Conservation (phyloP, 2,329 filamentous ascomycete species). For the Cytospora piceicola region DNA sequence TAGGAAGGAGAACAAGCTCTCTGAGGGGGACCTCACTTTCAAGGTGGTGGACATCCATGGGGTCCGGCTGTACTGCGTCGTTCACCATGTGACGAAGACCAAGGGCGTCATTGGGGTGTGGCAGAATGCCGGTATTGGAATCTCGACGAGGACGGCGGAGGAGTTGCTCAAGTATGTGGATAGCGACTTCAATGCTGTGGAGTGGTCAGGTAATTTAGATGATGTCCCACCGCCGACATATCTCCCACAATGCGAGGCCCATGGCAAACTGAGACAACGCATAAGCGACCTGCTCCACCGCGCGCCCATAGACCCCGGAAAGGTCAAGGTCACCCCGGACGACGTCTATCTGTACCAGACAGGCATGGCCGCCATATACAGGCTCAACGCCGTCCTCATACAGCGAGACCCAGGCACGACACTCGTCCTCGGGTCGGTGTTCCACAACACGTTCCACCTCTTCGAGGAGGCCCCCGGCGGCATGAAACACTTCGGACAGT, state of each 20-base stretch:
- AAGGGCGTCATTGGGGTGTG: conserved; percentile 48
- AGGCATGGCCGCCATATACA: conserved; percentile 58
- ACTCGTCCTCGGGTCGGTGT: conserved; percentile 55
- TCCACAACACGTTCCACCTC: conserved; percentile 54
- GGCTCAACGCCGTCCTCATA: conserved; percentile 45
- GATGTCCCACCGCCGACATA: conserved; percentile 42
- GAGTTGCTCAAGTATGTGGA: conserved; percentile 45
- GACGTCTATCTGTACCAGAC: conserved; percentile 59
- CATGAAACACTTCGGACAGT: conserved; percentile 52
- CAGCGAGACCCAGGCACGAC: conserved; percentile 41
- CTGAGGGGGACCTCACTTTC: conserved; percentile 42
- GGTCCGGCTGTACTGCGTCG: conserved; percentile 49
- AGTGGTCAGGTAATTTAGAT: conserved; percentile 33
- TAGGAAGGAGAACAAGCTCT: conserved; percentile 43
- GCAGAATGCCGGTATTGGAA: conserved; percentile 50
- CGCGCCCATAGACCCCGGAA: conserved; percentile 41
- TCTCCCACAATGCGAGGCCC: conserved; percentile 44
- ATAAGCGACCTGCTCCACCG: conserved; percentile 48
- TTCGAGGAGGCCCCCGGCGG: conserved; percentile 49
- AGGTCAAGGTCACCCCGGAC: conserved; percentile 36
- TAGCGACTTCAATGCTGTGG: conserved; percentile 40
- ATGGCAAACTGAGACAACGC: conserved; percentile 45
- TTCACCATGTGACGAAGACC: conserved; percentile 44
- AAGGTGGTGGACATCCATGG: conserved; percentile 47
- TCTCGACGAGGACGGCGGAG: conserved; percentile 52